Conservation (phyloP, 371 early-diverging fungal species). For the Rhizopus arrhizus region DNA sequence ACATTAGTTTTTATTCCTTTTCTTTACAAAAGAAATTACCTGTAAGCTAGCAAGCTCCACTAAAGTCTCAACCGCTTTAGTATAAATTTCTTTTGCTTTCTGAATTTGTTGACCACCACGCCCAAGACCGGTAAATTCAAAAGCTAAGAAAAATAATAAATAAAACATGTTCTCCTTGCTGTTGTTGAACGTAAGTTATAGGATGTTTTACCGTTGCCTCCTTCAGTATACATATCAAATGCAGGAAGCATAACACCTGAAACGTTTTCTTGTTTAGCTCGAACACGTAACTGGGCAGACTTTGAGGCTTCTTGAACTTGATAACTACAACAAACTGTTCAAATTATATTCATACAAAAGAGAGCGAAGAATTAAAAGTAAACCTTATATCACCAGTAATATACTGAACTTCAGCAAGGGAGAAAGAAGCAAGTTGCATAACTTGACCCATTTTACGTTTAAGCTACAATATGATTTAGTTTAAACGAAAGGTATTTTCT, state of each 20-base stretch:
- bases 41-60: conserved; percentile 98
- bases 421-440: conserved; percentile 97
- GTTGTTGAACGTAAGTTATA: not conserved
- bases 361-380: too few species aligned
- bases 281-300: conserved; percentile 87
- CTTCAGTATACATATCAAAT: conserved; percentile 87
- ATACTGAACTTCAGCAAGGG: conserved; percentile 97
- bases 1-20: not conserved
- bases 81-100: conserved; percentile 93
- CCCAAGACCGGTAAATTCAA: conserved; percentile 96
- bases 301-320: conserved; percentile 94
- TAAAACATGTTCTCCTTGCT: not conserved
- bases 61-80: conserved; percentile 89
- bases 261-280: conserved; percentile 94
- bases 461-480: conserved; percentile 15
- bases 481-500: too few species aligned
- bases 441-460: conserved; percentile 86
- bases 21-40: conserved; percentile 42
- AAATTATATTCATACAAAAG: too few species aligned
- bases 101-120: conserved; percentile 97
- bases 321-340: conserved; percentile 58
- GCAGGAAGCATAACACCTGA: conserved; percentile 95
- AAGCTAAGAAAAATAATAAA: conserved; percentile 51
- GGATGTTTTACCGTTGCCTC: conserved; percentile 69
- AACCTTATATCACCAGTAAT: conserved; percentile 95